Evolutionary conservation across 148 eudicot genomes (phyloP).

Genomic region (Vaccinium myrtillus): DNA sequence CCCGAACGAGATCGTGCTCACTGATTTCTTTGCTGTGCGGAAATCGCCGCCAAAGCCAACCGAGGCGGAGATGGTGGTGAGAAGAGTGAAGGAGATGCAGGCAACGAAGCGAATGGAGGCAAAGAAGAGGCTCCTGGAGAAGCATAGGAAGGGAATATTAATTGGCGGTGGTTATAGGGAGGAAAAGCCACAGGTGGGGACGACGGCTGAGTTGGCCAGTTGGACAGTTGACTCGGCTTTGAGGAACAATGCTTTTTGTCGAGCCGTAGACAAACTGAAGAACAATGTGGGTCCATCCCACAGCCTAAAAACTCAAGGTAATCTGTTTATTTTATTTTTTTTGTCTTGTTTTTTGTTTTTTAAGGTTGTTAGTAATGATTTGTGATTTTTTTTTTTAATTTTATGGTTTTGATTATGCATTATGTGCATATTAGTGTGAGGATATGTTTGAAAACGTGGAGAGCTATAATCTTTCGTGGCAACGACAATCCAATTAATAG

Average conservation of each 20-base stretch:
- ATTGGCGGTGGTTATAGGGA: neutral
- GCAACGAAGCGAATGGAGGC: neutral
- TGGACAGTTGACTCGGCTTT: neutral
- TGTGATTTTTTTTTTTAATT: neutral
- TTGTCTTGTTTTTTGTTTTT: neutral
- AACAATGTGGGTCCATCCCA: neutral
- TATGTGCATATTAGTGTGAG: neutral
- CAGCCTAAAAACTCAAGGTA: neutral
- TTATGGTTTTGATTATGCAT: neutral
- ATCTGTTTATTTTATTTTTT: neutral
- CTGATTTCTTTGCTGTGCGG: too few species aligned
- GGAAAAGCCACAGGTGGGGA: neutral
- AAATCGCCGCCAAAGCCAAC: neutral
- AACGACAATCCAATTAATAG: too few species aligned
- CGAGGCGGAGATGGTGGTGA: neutral
- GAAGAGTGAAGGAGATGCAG: conserved; percentile 2
- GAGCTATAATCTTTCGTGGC: too few species aligned
- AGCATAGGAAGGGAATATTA: neutral
- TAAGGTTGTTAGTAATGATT: too few species aligned
- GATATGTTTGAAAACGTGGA: too few species aligned
- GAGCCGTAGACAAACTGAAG: neutral
- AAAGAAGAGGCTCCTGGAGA: neutral
- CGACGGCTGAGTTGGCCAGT: neutral
- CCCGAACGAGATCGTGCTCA: neutral
- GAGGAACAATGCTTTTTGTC: neutral